A percentile compares a stretch with the other conserved stretches of the same genome.
Conservation (phyloP, 1,284 basidiomycete species). For the Cryptococcus wingfieldii region DNA sequence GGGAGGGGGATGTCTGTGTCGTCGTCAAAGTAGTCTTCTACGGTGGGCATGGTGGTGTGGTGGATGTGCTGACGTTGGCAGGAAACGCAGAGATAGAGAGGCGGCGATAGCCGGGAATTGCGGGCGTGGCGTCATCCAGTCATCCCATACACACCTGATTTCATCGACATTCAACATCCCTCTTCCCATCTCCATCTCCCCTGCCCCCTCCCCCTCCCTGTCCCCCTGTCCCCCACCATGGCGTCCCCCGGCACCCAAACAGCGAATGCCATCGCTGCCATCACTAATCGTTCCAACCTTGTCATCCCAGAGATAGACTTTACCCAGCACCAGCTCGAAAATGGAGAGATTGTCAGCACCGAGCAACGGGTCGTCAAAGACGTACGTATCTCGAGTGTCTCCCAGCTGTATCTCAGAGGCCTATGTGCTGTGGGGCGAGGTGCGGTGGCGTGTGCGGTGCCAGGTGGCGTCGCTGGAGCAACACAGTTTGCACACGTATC, state of each 20-base stretch:
- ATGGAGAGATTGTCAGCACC: constrained; percentile 71
- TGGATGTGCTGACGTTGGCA: not conserved
- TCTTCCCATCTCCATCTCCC: not conserved
- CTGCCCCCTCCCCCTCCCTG: not conserved
- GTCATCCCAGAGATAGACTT: constrained; percentile 72
- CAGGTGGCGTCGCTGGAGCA: too few species aligned
- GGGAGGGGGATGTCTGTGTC: constrained; percentile 67
- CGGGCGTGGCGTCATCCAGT: constrained; percentile 12
- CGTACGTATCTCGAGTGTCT: constrained; percentile 30
- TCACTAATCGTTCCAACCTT: constrained; percentile 43
- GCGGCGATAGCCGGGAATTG: constrained; percentile 6
- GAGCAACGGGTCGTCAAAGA: constrained; percentile 51
- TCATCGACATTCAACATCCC: not conserved
- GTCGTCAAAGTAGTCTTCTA: constrained; percentile 66
- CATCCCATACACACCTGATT: too few species aligned
- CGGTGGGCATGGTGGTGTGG: constrained; percentile 39
- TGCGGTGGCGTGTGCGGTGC: not conserved
- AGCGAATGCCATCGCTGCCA: constrained; percentile 45
- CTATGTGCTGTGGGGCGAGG: constrained; percentile 1
- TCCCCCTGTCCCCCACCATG: constrained; percentile 15
- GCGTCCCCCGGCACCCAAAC: constrained; percentile 41
- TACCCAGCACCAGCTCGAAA: constrained; percentile 81
- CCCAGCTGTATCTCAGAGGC: not conserved
- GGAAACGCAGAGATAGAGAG: not conserved
- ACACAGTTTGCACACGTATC: too few species aligned